Conservation (phyloP, 148 eudicot genomes). For the Vaccinium vitisidaea region DNA sequence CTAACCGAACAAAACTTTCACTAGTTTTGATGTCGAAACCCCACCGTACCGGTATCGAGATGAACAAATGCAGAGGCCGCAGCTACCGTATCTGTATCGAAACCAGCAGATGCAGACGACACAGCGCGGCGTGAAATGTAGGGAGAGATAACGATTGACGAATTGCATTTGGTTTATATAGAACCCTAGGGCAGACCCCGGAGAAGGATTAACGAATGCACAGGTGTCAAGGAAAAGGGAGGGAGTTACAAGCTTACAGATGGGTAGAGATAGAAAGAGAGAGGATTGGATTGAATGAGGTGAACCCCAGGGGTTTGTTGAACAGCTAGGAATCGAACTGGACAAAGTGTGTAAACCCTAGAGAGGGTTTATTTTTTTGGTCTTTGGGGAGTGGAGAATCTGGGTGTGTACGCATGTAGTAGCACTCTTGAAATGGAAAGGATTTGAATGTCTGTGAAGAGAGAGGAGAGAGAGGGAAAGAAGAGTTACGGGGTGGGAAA, state of each 20-base stretch:
- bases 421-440: neutral
- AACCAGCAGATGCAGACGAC: neutral
- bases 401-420: too few species aligned
- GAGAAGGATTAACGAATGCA: neutral
- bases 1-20: neutral
- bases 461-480: neutral
- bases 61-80: too few species aligned
- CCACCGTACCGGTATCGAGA: neutral
- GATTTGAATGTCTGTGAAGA: too few species aligned
- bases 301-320: neutral
- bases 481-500: neutral
- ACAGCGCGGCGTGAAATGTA: neutral
- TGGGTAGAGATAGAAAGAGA: neutral
- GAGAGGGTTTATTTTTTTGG: neutral
- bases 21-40: neutral
- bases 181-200: neutral
- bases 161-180: constrained; percentile 6
- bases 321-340: constrained; percentile 9
- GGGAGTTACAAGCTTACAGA: neutral
- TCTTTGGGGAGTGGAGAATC: neutral
- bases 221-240: constrained; percentile 11
- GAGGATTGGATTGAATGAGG: constrained; percentile 11
- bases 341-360: neutral
- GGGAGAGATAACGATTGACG: neutral
- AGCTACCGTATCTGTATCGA: too few species aligned